Conservation (phyloP, 2,329 filamentous ascomycete genomes). For the Colletotrichum tropicicola region DNA sequence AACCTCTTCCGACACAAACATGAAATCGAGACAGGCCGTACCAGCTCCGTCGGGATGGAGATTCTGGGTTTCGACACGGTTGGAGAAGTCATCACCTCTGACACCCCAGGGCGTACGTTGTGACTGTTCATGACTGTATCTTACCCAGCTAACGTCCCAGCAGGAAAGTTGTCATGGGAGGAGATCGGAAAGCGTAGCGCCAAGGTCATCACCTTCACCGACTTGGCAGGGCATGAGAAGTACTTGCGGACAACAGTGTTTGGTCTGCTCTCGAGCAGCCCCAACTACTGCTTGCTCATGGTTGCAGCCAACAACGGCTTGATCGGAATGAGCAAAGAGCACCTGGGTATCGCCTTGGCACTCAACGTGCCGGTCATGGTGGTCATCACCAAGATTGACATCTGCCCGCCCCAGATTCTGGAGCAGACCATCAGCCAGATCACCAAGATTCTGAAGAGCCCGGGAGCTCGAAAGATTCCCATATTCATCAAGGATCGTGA, state of each 20-base stretch:
- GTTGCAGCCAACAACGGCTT: constrained; percentile 97
- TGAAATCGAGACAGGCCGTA: constrained; percentile 94
- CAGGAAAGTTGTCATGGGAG: constrained; percentile 85
- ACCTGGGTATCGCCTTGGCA: constrained; percentile 91
- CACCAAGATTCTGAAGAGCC: constrained; percentile 91
- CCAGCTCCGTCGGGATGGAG: constrained; percentile 97
- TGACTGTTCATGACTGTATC: too few species aligned
- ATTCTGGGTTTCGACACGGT: constrained; percentile 96
- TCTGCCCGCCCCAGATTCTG: constrained; percentile 94
- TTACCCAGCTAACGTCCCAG: constrained; percentile 8
- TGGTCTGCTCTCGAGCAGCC: constrained; percentile 90
- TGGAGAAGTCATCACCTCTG: constrained; percentile 83
- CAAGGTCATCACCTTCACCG: constrained; percentile 97
- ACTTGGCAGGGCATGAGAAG: constrained; percentile 93
- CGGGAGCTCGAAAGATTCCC: constrained; percentile 92
- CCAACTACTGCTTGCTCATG: constrained; percentile 98
- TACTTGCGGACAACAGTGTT: constrained; percentile 98
- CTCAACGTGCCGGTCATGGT: constrained; percentile 98
- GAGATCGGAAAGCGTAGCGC: constrained; percentile 95
- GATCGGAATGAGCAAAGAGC: constrained; percentile 98
- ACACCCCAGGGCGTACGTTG: constrained; percentile 79
- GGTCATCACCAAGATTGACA: constrained; percentile 97
- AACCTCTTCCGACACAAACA: constrained; percentile 98
- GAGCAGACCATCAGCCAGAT: constrained; percentile 93
- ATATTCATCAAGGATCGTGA: constrained; percentile 93